Conservation (phyloP, 2,329 filamentous ascomycete genomes). For the Arthrobotrys sinensis region DNA sequence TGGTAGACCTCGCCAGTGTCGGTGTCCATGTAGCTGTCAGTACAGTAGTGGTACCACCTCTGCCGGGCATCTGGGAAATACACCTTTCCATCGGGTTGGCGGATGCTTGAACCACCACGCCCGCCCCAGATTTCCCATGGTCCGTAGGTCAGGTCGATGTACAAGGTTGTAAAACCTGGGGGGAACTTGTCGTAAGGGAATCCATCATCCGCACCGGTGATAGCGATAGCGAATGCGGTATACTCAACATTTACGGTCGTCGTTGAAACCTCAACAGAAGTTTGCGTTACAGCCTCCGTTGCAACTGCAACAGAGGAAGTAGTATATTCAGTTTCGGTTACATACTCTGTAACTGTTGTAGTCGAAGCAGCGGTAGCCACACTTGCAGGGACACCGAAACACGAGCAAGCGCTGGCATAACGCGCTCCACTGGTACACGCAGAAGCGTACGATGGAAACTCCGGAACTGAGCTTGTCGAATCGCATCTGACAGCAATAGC, state of each 20-base stretch:
- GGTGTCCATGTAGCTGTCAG: background rate
- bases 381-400: background rate
- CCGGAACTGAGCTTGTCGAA: background rate
- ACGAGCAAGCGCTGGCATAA: slow-evolving; percentile 23
- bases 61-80: background rate
- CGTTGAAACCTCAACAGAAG: background rate
- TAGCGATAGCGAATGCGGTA: background rate
- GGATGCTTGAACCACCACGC: background rate
- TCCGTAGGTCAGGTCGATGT: slow-evolving; percentile 1
- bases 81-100: background rate
- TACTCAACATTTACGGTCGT: slow-evolving; percentile 9
- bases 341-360: background rate
- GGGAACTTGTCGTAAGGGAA: background rate
- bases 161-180: background rate
- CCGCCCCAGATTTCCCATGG: slow-evolving; percentile 4
- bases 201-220: background rate
- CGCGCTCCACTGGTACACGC: slow-evolving; percentile 12
- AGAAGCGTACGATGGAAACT: slow-evolving; percentile 12
- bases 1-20: background rate
- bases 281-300: background rate
- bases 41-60: slow-evolving; percentile 6
- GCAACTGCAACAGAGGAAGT: background rate
- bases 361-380: background rate
- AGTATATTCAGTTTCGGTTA: background rate
- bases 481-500: background rate